phyloP scores from a whole-genome alignment of 2,329 filamentous ascomycete species.

The Neonectria magnoliae region DNA sequence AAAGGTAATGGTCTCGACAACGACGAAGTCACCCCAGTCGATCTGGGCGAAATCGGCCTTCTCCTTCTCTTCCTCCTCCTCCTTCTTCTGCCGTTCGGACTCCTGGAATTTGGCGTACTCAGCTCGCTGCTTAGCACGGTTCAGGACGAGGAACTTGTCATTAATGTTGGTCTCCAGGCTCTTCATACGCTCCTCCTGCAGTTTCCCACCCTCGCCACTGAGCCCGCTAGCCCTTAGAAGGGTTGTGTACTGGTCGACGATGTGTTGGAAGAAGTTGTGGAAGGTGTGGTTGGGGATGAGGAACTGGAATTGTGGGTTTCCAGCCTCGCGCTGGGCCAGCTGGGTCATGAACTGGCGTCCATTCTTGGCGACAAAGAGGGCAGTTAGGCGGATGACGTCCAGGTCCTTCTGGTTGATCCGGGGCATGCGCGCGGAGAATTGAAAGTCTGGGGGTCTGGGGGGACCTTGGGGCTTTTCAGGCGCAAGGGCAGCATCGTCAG shows the following conservation, averaged over 20 bases:
- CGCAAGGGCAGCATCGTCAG: slow-evolving; percentile 67
- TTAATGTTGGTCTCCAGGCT: slow-evolving; percentile 79
- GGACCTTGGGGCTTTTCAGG: slow-evolving; percentile 80
- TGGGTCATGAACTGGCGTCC: slow-evolving; percentile 92
- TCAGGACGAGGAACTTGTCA: slow-evolving; percentile 83
- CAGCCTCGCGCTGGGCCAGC: slow-evolving; percentile 85
- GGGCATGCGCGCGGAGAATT: slow-evolving; percentile 96
- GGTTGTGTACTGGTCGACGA: slow-evolving; percentile 93
- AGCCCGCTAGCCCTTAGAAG: slow-evolving; percentile 75
- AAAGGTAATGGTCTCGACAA: slow-evolving; percentile 95
- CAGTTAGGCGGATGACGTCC: slow-evolving; percentile 78
- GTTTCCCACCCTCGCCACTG: slow-evolving; percentile 72
- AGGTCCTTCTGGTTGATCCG: slow-evolving; percentile 96
- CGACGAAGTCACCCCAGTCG: slow-evolving; percentile 97
- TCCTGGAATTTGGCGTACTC: slow-evolving; percentile 89
- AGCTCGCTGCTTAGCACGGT: slow-evolving; percentile 83
- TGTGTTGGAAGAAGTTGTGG: slow-evolving; percentile 92
- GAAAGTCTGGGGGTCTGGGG: slow-evolving; percentile 84
- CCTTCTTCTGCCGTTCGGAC: slow-evolving; percentile 85
- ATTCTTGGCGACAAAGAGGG: slow-evolving; percentile 91
- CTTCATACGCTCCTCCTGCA: slow-evolving; percentile 76
- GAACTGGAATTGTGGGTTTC: slow-evolving; percentile 97
- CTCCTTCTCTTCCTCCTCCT: slow-evolving; percentile 87
- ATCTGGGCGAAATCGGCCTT: slow-evolving; percentile 82
- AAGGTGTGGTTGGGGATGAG: slow-evolving; percentile 94